Evolutionary conservation across 495 filamentous ascomycete species (phyloP).

Genomic region (Aspergillus incahuasiensis): DNA sequence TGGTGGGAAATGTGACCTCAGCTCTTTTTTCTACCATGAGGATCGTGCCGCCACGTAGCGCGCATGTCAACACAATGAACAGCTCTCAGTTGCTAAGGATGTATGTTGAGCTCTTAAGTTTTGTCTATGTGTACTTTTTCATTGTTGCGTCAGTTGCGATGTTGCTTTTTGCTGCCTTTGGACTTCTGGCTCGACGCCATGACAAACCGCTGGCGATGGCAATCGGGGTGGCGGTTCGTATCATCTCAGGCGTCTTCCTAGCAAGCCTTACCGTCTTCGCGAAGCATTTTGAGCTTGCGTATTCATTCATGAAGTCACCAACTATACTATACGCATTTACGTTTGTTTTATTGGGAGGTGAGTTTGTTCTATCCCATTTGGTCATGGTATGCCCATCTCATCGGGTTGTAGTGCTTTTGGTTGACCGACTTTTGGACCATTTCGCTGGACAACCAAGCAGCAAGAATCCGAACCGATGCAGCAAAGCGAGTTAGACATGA

Average conservation of each 20-base stretch:
- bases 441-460: slow-evolving; percentile 20
- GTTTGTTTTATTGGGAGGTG: slow-evolving; percentile 32
- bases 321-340: slow-evolving; percentile 41
- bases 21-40: slow-evolving; percentile 42
- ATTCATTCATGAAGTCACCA: slow-evolving; percentile 40
- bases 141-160: slow-evolving; percentile 33
- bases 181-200: slow-evolving; percentile 27
- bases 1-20: slow-evolving; percentile 40
- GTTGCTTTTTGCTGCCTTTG: slow-evolving; percentile 33
- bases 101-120: slow-evolving; percentile 38
- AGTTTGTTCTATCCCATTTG: slow-evolving; percentile 14
- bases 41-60: slow-evolving; percentile 28
- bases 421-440: slow-evolving; percentile 43
- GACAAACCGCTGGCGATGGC: slow-evolving; percentile 14
- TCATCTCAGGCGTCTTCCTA: slow-evolving; percentile 26
- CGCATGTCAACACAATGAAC: slow-evolving; percentile 26
- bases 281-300: slow-evolving; percentile 30
- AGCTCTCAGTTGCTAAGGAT: slow-evolving; percentile 31
- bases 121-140: slow-evolving; percentile 44
- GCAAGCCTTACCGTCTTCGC: slow-evolving; percentile 30
- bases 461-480: slow-evolving; percentile 30
- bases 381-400: slow-evolving; percentile 11
- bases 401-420: slow-evolving; percentile 27
- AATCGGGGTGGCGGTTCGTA: slow-evolving; percentile 27
- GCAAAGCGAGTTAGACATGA: slow-evolving; percentile 19